phyloP scores from a whole-genome alignment of 345 rosid species.

The Aethionema arabicum region DNA sequence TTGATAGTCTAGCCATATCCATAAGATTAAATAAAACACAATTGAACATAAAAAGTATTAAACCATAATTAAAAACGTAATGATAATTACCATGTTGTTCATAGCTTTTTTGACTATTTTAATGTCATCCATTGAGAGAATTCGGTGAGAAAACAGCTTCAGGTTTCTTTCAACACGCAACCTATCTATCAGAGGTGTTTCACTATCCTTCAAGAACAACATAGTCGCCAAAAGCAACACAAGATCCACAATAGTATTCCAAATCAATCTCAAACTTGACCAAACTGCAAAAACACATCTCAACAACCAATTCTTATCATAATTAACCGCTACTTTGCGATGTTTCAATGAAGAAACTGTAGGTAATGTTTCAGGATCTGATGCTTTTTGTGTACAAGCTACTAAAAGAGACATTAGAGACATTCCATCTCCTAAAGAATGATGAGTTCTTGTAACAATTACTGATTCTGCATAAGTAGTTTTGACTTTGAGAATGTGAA shows the following conservation, averaged over 20 bases:
- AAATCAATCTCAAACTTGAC: conserved; percentile 38
- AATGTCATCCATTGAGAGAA: conserved; percentile 54
- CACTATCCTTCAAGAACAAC: conserved; percentile 48
- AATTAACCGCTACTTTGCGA: conserved; percentile 18
- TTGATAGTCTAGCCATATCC: too few species aligned
- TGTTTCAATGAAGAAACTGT: conserved; percentile 49
- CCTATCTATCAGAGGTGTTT: conserved; percentile 50
- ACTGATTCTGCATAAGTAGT: conserved; percentile 68
- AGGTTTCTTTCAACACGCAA: conserved; percentile 17
- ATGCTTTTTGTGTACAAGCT: conserved; percentile 52
- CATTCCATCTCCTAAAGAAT: conserved; percentile 59
- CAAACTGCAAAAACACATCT: conserved; percentile 39
- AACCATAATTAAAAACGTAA: too few species aligned
- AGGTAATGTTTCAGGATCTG: conserved; percentile 50
- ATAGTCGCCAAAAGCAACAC: conserved; percentile 40
- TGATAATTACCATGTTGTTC: neutral
- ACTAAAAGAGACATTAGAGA: conserved; percentile 60
- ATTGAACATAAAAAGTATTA: too few species aligned
- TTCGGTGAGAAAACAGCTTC: conserved; percentile 48
- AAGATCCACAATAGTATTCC: conserved; percentile 56
- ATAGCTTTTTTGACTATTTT: conserved; percentile 34
- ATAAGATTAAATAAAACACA: too few species aligned
- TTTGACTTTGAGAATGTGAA: conserved; percentile 67
- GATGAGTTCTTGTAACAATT: conserved; percentile 48
- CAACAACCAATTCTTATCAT: conserved; percentile 23